Base-by-base conservation (phyloP, 768 basidiomycete species). In the Lactifluus piperatus region DNA sequence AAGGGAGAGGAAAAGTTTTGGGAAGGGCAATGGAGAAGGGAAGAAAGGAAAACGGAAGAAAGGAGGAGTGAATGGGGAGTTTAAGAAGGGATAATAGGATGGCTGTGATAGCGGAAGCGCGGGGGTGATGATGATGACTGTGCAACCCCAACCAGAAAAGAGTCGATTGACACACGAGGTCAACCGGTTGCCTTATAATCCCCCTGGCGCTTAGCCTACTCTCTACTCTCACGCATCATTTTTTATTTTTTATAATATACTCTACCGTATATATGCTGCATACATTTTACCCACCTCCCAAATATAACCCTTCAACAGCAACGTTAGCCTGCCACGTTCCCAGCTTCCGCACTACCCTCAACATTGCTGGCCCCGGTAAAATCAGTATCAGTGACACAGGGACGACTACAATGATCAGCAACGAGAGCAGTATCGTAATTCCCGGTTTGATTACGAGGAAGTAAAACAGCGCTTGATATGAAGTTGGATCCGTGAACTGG, bases 391-490 rank as follows among this genome's bases (percentile, higher is more conserved):
- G 71, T 18, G 79, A 72, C 1, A 86, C 77, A 0, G 88, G 72
- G 24, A 83, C 79, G 57, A 88, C 60, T 14, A 80, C 71, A 16
- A 88, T 39, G 51, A 88, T 68, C 22, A 73, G 64, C 14, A 88
- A 68, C 5, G 81, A 78, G 36, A 91, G 73, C 18, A 86, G 73
- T 27, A 92, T 71, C 1, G 88, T 89, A 69, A 91, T 86, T 30
- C 81, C 77, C 2, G 90, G 88, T 69, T 92, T 92, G 75, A 92
- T 83, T 51, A 91, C 86, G 60, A 92, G 79, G 73, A 92, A 92
- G 69, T 92, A 91, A 76, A 92, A 91, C 3, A 92, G 77, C 0
- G 90, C 85, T 73, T 88, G 87, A 70, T 89, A 91, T 18, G 89
- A 87, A 5, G 85, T 88, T 39, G 85, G 74, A 66, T 91, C 89